Evolutionary conservation across 202 grass and related monocot species (phyloP).

Genomic region (Zizania palustris): DNA sequence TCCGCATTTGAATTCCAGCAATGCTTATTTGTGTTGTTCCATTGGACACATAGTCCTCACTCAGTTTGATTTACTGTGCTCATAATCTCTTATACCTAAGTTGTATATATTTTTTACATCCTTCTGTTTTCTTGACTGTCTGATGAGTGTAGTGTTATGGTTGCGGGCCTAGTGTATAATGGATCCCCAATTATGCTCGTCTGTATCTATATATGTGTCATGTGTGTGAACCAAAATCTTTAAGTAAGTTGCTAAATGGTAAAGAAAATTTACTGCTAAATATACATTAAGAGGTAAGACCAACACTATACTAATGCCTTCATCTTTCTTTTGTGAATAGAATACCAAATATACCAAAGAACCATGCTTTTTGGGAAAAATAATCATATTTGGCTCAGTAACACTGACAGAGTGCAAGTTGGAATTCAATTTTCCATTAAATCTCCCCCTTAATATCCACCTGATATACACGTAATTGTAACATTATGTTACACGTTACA

Average conservation of each 20-base stretch:
- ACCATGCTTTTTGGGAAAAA: neutral
- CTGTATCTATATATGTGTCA: constrained; percentile 11
- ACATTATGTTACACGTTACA: neutral
- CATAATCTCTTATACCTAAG: neutral
- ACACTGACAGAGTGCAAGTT: too few relatives aligned
- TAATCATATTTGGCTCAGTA: too few relatives aligned
- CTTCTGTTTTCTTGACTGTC: too few relatives aligned
- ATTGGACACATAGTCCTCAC: neutral
- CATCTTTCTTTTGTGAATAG: neutral
- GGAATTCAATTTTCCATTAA: neutral
- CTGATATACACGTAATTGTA: neutral
- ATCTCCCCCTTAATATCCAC: neutral
- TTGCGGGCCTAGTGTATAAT: neutral
- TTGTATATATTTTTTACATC: neutral
- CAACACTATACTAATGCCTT: neutral
- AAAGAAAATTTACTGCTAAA: neutral
- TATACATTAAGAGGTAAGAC: neutral
- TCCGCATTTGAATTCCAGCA: neutral
- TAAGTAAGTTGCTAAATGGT: constrained; percentile 33
- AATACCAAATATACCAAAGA: neutral
- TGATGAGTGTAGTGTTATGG: neutral
- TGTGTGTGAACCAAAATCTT: constrained; percentile 29
- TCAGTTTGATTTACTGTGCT: neutral
- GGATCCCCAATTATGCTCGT: neutral
- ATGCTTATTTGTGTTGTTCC: neutral